Evolutionary conservation across 2,329 filamentous ascomycete species (phyloP).

Genomic region (Fusarium illudens): DNA sequence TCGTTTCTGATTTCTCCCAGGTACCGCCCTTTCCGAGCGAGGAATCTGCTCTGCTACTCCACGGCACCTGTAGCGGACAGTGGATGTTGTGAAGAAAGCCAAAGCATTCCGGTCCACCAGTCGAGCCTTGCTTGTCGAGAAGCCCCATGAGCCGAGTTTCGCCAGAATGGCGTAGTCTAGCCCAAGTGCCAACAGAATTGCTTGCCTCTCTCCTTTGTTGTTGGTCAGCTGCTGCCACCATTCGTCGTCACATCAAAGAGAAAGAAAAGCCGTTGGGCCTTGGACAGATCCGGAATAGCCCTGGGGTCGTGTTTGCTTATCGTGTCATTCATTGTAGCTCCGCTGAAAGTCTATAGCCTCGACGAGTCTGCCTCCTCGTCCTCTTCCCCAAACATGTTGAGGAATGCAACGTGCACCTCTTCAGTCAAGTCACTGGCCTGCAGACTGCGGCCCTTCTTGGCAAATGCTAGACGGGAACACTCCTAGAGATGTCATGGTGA

Average conservation of each 20-base stretch:
- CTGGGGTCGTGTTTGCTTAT: background rate
- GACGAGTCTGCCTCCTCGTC: slow-evolving; percentile 52
- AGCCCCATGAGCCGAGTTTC: background rate
- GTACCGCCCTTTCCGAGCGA: background rate
- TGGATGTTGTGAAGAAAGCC: background rate
- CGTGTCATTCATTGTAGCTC: slow-evolving; percentile 12
- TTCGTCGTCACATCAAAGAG: background rate
- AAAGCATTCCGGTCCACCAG: background rate
- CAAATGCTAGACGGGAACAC: slow-evolving; percentile 86
- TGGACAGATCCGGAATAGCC: background rate
- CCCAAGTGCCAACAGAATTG: background rate
- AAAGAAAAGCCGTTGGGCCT: background rate
- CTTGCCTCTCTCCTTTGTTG: background rate
- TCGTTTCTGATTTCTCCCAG: background rate
- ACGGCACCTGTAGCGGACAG: background rate
- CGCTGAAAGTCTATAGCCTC: slow-evolving; percentile 40
- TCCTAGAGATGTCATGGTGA: slow-evolving; percentile 56
- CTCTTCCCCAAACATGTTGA: slow-evolving; percentile 79
- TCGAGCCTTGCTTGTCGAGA: background rate
- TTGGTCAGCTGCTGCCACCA: background rate
- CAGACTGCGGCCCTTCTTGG: slow-evolving; percentile 83
- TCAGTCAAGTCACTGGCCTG: slow-evolving; percentile 95
- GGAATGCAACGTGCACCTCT: slow-evolving; percentile 84
- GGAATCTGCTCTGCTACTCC: background rate
- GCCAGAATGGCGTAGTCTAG: background rate